Evolutionary conservation across 257 asterid genomes (phyloP), one percentile per base, ranked within the genome.

Genomic region (Solanum sitiens): DNA sequence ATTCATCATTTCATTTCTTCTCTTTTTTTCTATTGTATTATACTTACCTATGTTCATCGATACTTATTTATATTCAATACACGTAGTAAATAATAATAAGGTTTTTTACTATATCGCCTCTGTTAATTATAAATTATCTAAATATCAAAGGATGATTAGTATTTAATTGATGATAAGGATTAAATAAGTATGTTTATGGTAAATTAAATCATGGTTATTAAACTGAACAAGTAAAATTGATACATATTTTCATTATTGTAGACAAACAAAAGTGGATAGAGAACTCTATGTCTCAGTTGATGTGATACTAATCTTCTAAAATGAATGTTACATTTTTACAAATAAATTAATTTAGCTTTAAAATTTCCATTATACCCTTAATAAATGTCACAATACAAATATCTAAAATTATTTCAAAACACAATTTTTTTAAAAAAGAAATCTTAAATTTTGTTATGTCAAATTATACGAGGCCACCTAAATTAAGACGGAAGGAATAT

Each of bases 51-150:
- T 0, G 67, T 59, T 59, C 25, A 59, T 8, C 25, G 21, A 20
- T 59, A 20, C 27, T 59, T 59, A 20, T 3, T 20, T 4, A 56
- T 20, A 56, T 3, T 59, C 25, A 59, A 59, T 20, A 7, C 5
- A 20, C 12, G 8, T 0, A 0, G 5, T 59, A 59, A 59, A 59
- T 37, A 59, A 59, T 18, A 56, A 20, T 20, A 56, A 18, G 0
- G 0, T 6, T 18, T 56, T 7, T 56, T 8, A 35, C 3, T 0
- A 18, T 20, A 56, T 3, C 65, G 8, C 1, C 11, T 20, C 9
- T 20, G 20, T 56, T 18, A 56, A 56, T 20, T 18, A 56, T 0
- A 56, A 20, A n/a, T 18, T 20, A 56, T 56, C n/a, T 18, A 56
- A 56, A 2, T 56, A 56, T 1, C 3, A 7, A 18, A 56, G 9